These are phyloP conservation scores for Phyllachora maydis DNA, from an alignment of 2,329 filamentous ascomycete genomes.

Conservation along the genomic window DNA sequence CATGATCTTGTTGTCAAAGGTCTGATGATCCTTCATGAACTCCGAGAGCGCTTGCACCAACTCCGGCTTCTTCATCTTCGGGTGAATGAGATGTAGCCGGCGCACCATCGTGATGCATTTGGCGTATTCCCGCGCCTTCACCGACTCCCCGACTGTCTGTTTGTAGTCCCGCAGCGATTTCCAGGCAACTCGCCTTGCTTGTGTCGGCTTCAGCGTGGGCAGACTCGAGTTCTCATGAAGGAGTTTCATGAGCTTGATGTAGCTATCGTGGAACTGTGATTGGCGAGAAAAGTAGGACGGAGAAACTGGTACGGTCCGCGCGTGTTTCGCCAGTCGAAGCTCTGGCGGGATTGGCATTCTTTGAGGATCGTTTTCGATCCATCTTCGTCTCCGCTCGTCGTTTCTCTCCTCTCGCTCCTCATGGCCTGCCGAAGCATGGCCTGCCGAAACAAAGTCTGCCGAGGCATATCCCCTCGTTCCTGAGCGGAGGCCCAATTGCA, in stretches of 20 bases:
- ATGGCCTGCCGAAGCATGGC: too few species aligned
- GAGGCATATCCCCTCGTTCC: too few species aligned
- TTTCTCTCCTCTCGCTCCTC: too few species aligned
- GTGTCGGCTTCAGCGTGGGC: constrained; percentile 41
- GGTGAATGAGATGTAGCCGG: constrained; percentile 69
- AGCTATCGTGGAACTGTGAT: constrained; percentile 69
- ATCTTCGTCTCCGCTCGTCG: too few species aligned
- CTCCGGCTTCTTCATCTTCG: constrained; percentile 49
- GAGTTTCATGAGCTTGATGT: constrained; percentile 52
- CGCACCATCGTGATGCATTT: constrained; percentile 57
- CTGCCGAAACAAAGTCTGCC: too few species aligned
- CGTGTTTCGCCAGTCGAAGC: constrained; percentile 18
- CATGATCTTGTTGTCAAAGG: constrained; percentile 40
- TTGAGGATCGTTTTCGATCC: too few species aligned
- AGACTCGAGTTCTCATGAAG: constrained; percentile 52
- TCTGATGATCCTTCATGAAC: constrained; percentile 60
- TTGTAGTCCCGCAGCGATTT: constrained; percentile 60
- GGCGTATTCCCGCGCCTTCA: constrained; percentile 61
- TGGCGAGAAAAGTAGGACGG: constrained; percentile 89
- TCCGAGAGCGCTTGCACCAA: constrained; percentile 41
- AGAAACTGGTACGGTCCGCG: constrained; percentile 64
- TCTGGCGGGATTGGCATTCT: too few species aligned
- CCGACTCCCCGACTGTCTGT: constrained; percentile 44
- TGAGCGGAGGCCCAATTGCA: too few species aligned
- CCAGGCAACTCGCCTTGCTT: constrained; percentile 63